Evolutionary conservation across 2,329 filamentous ascomycete genomes (phyloP), one percentile per base, ranked within the genome.

Genomic region (Aspergillus piperis): DNA sequence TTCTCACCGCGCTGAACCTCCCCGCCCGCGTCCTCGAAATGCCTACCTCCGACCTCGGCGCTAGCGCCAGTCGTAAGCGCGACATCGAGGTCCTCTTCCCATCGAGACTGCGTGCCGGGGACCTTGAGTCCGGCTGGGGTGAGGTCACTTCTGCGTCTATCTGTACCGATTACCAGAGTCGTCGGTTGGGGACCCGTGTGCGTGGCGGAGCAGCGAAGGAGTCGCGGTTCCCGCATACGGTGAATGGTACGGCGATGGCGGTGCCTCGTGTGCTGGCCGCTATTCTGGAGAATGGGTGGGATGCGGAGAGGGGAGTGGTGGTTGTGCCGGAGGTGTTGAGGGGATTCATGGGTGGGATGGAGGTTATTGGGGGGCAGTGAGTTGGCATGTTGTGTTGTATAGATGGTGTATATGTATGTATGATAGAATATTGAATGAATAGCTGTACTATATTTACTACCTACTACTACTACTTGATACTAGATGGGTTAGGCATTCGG

Each of bases 1-100:
- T 99, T 58, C 81, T 98, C 11, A 81, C 82, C 2, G 84, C 85
- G 0, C 86, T 99, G 0, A 89, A 88, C 39, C 84, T 99, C 32
- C 88, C 91, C 73, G 96, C 91, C 71, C 91, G 94, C 60, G 83
- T 99, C 17, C 85, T 99, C 7, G 92, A 96, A 75, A 98, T 98
- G 94, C 94, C 95, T 0, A 85, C 88, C 0, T 81, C 85, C 0
- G 95, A 99, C 75, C 87, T 99, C 0, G 95, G 95, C 65, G 94
- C 95, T 7, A 93, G 90, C 27, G 95, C 95, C 11, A 84, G 82
- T 21, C 85, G 93, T 63, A 99, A 99, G 76, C 85, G 89, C 65
- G 95, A 99, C 74, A 96, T 99, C 58, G 95, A 99, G 74, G 92
- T 91, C 3, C 93, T 89, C 77, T 98, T 99, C 80, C 95, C 95